These are phyloP conservation scores for Aspergillus oerlinghausenensis DNA, from an alignment of 2,329 filamentous ascomycete species.

Conservation along the genomic window DNA sequence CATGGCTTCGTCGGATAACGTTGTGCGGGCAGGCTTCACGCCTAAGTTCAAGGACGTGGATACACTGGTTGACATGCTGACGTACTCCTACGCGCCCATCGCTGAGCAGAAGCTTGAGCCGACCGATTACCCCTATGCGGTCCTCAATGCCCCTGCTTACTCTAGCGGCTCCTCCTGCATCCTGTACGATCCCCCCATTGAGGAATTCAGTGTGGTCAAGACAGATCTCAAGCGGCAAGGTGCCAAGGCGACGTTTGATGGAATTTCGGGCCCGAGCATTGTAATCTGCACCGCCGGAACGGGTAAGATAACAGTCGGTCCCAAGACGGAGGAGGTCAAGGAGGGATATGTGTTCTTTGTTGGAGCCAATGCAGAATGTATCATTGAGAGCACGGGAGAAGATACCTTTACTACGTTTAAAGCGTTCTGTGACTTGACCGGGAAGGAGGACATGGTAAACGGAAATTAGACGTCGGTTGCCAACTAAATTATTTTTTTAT, in stretches of 20 bases:
- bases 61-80: conserved; percentile 85
- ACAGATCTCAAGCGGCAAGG: conserved; percentile 65
- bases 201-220: conserved; percentile 88
- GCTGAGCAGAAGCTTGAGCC: conserved; percentile 91
- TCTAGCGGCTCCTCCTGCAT: conserved; percentile 66
- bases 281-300: conserved; percentile 81
- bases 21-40: conserved; percentile 93
- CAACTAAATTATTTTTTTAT: background rate
- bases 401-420: conserved; percentile 84
- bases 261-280: conserved; percentile 83
- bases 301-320: conserved; percentile 79
- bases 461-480: conserved; percentile 25
- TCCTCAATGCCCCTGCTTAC: conserved; percentile 76
- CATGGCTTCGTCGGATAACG: conserved; percentile 98
- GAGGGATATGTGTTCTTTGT: conserved; percentile 78
- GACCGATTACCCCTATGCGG: conserved; percentile 77
- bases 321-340: conserved; percentile 69
- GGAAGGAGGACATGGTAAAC: conserved; percentile 38
- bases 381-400: conserved; percentile 64
- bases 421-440: conserved; percentile 82
- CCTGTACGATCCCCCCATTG: conserved; percentile 92
- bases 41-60: conserved; percentile 97
- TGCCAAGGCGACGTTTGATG: conserved; percentile 83
- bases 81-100: conserved; percentile 92
- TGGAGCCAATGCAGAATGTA: conserved; percentile 77